Conservation (phyloP, 31 red algal species). For the Pterothamnion heteromorphum region DNA sequence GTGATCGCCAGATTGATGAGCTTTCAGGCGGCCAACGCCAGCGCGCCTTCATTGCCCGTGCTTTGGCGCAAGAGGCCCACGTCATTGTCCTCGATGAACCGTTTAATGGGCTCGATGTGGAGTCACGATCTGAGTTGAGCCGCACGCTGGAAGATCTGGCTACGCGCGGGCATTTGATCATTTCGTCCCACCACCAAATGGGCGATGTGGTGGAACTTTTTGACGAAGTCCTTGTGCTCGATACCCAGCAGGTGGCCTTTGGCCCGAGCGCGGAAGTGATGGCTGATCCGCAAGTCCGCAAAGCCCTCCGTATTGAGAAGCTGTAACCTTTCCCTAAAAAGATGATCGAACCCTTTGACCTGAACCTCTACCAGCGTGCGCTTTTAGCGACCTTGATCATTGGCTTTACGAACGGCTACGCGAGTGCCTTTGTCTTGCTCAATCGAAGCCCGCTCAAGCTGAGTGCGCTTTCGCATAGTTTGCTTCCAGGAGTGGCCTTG, state of each 20-base stretch:
- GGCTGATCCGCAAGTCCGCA: too few relatives aligned
- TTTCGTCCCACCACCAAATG: background rate
- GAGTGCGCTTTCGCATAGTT: background rate
- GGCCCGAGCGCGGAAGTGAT: background rate
- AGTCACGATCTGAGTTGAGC: background rate
- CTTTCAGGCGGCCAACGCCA: constrained; percentile 48
- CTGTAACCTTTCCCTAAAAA: too few relatives aligned
- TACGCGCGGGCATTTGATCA: background rate
- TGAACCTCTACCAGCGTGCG: background rate
- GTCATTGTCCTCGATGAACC: constrained; percentile 47
- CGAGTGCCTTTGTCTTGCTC: background rate
- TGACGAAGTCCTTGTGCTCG: background rate
- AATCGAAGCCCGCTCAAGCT: background rate
- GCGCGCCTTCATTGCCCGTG: constrained; percentile 40
- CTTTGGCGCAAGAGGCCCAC: constrained; percentile 34
- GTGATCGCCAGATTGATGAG: background rate
- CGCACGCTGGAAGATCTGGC: background rate
- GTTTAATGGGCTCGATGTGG: background rate
- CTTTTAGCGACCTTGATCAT: background rate
- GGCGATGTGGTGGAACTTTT: background rate
- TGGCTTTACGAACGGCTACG: background rate
- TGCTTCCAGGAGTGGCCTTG: background rate
- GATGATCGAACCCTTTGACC: too few relatives aligned
- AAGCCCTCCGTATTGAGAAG: too few relatives aligned
- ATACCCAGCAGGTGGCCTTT: background rate